phyloP scores from a whole-genome alignment of 2,329 filamentous ascomycete species.

The Aschersonia sp. region DNA sequence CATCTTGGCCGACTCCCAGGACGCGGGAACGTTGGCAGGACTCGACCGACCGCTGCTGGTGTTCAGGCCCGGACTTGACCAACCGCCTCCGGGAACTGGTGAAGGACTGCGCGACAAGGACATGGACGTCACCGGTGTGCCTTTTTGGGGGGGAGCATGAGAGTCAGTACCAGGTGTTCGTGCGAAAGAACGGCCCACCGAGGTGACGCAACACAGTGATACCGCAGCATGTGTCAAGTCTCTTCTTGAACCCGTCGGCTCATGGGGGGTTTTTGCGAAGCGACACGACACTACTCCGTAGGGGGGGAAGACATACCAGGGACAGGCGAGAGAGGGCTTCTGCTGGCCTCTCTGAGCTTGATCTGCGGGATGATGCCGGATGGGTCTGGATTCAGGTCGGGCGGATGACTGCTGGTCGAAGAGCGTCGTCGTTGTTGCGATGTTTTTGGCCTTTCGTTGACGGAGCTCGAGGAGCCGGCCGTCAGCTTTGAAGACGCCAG shows the following conservation, averaged over 20 bases:
- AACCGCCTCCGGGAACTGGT: constrained; percentile 70
- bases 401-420: constrained; percentile 20
- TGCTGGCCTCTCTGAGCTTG: constrained; percentile 14
- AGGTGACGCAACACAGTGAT: constrained; percentile 3
- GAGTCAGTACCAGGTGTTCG: constrained; percentile 4
- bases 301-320: constrained; percentile 30
- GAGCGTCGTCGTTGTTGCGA: constrained; percentile 37
- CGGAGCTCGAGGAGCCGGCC: constrained; percentile 40
- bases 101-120: constrained; percentile 79
- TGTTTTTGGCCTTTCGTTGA: constrained; percentile 30
- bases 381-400: constrained; percentile 14
- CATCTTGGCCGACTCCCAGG: constrained; percentile 73
- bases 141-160: constrained; percentile 16
- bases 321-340: constrained; percentile 33
- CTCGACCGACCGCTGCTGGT: constrained; percentile 59
- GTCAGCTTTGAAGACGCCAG: constrained; percentile 36
- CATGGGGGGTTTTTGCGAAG: background rate
- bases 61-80: constrained; percentile 71
- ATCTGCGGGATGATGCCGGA: constrained; percentile 16
- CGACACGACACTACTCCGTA: background rate
- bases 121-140: constrained; percentile 51
- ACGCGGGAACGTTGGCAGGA: constrained; percentile 44
- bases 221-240: constrained; percentile 1
- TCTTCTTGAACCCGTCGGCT: background rate
- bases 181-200: background rate